These are phyloP conservation scores for Ceratocystis destructans DNA, from an alignment of 2,329 filamentous ascomycete species.

Conservation along the genomic window DNA sequence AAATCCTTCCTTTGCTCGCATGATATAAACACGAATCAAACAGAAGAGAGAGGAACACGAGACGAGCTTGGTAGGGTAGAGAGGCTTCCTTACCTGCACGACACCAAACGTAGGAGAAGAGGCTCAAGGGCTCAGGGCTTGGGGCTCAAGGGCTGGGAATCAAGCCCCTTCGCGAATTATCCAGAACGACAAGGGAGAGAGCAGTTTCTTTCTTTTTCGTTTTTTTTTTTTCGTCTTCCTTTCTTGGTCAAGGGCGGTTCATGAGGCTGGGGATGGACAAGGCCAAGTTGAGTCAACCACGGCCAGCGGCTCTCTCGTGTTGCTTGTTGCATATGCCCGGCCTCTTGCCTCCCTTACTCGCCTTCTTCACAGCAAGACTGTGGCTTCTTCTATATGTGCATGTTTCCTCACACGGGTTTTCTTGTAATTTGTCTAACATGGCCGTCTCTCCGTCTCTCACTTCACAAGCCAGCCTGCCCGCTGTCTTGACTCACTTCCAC, in stretches of 20 bases:
- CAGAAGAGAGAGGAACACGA: neutral
- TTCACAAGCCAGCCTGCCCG: too few species aligned
- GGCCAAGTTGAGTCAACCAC: neutral
- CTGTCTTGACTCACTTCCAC: too few species aligned
- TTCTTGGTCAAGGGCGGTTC: neutral
- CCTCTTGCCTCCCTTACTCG: too few species aligned
- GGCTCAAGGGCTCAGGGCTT: too few species aligned
- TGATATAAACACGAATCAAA: slow-evolving; percentile 3
- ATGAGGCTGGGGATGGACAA: neutral
- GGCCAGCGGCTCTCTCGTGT: neutral
- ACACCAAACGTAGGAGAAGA: too few species aligned
- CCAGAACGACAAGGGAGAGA: neutral
- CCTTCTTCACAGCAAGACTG: neutral
- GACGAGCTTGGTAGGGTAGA: neutral
- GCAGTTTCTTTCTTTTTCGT: neutral
- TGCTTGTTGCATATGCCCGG: too few species aligned
- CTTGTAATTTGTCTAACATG: neutral
- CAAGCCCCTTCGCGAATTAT: too few species aligned
- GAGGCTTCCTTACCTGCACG: neutral
- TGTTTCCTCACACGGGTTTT: neutral
- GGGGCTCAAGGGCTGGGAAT: too few species aligned
- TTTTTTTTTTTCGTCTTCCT: neutral
- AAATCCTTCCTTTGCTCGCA: slow-evolving; percentile 5
- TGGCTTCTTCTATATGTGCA: neutral
- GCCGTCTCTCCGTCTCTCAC: too few species aligned